These are phyloP conservation scores for maize (Zea mays) DNA, from an alignment of 176 grass and related monocot species.

Conservation along the genomic window DNA sequence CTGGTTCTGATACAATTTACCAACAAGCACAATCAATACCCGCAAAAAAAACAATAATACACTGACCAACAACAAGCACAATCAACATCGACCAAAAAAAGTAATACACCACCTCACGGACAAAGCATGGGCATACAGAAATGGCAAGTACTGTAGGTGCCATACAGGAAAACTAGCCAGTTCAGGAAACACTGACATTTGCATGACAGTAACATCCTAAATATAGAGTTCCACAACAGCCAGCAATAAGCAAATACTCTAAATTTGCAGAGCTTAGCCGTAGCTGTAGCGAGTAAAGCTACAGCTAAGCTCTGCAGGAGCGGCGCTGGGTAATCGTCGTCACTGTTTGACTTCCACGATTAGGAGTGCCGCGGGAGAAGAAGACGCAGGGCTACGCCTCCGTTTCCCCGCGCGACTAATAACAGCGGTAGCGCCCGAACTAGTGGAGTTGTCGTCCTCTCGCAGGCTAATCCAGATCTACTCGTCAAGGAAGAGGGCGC, in stretches of 20 bases:
- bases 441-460: background rate
- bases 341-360: background rate
- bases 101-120: background rate
- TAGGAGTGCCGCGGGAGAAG: background rate
- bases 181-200: background rate
- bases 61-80: background rate
- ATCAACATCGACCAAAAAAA: background rate
- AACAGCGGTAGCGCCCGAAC: background rate
- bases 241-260: background rate
- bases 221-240: background rate
- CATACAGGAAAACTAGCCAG: background rate
- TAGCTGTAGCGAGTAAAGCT: background rate
- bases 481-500: background rate
- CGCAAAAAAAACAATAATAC: background rate
- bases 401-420: background rate
- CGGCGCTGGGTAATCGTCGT: background rate
- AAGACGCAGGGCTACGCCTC: background rate
- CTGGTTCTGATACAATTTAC: constrained; percentile 17
- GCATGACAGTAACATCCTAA: background rate
- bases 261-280: too few relatives aligned
- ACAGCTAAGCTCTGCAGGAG: background rate
- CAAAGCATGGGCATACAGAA: constrained; percentile 6
- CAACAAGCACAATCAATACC: background rate
- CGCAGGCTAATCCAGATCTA: constrained; percentile 38
- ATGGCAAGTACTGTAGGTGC: background rate